These are phyloP conservation scores for Themeda triandra DNA, from an alignment of 176 grass and related monocot species.

Conservation along the genomic window DNA sequence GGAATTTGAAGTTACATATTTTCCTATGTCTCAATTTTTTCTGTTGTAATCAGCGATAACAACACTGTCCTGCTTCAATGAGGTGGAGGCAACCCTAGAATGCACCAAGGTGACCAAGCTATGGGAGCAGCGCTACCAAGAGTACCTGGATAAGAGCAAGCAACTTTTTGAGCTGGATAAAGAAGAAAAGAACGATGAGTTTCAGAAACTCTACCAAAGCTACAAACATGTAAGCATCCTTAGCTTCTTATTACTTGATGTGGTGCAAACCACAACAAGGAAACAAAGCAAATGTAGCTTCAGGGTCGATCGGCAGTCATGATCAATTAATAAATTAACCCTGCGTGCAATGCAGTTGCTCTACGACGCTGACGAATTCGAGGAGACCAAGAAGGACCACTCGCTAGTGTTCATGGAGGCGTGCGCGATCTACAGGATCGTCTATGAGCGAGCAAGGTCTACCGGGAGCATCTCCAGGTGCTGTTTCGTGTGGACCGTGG, in stretches of 20 bases:
- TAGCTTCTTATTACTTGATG: too few relatives aligned
- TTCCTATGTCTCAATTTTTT: background rate
- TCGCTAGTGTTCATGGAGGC: constrained; percentile 35
- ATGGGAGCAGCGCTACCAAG: constrained; percentile 22
- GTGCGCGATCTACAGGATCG: constrained; percentile 44
- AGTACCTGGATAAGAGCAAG: constrained; percentile 38
- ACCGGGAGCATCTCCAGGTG: background rate
- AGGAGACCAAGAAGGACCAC: background rate
- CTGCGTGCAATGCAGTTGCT: constrained; percentile 40
- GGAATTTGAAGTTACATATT: background rate
- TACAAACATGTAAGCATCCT: constrained; percentile 58
- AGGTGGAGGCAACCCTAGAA: too few relatives aligned
- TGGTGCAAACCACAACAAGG: too few relatives aligned
- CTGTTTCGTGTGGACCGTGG: background rate
- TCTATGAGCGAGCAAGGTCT: constrained; percentile 28
- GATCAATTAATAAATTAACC: background rate
- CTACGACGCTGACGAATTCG: constrained; percentile 40
- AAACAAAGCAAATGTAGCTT: background rate
- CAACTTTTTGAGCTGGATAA: background rate
- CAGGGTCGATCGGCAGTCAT: background rate
- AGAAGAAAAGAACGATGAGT: constrained; percentile 27
- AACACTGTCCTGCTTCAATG: constrained; percentile 32
- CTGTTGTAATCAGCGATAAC: constrained; percentile 41
- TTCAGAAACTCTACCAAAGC: constrained; percentile 35
- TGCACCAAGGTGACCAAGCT: too few relatives aligned